Percentiles rank a stretch among this genome's conserved stretches.
phyloP scores from a whole-genome alignment of 495 filamentous ascomycete genomes.

The Aspergillus indologenus region DNA sequence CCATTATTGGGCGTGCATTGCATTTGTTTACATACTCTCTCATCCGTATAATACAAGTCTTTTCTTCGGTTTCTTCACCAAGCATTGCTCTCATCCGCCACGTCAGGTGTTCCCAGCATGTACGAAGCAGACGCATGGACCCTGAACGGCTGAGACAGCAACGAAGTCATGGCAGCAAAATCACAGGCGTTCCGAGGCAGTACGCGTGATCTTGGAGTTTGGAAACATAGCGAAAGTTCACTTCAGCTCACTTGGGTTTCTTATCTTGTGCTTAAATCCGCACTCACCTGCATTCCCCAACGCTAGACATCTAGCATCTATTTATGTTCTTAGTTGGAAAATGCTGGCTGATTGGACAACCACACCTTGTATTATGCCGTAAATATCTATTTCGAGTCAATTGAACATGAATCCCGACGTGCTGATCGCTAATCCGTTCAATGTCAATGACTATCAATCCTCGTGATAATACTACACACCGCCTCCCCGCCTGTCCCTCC shows the following conservation, averaged over 20 bases:
- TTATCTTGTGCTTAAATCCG: neutral
- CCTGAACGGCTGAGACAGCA: neutral
- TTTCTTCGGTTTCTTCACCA: neutral
- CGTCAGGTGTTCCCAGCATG: neutral
- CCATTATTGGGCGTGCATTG: neutral
- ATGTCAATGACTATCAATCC: neutral
- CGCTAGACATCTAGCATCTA: neutral
- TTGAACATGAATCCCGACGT: neutral
- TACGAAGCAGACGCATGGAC: neutral
- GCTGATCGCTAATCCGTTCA: neutral
- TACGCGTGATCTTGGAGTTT: constrained; percentile 13
- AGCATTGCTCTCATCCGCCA: constrained; percentile 1
- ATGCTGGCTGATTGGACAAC: neutral
- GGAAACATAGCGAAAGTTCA: constrained; percentile 12
- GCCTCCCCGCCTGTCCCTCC: neutral
- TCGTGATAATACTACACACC: neutral
- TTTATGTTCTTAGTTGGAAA: neutral
- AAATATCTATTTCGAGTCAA: neutral
- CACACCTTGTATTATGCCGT: neutral
- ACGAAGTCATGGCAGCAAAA: constrained; percentile 14
- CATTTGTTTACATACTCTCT: constrained; percentile 1
- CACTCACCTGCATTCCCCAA: constrained; percentile 2
- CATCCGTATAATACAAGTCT: neutral
- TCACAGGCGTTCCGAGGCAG: constrained; percentile 20
- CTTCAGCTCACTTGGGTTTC: neutral